Evolutionary conservation across 306 rosid species (phyloP), one percentile per base, ranked within the genome.

Genomic region (Senna tora): DNA sequence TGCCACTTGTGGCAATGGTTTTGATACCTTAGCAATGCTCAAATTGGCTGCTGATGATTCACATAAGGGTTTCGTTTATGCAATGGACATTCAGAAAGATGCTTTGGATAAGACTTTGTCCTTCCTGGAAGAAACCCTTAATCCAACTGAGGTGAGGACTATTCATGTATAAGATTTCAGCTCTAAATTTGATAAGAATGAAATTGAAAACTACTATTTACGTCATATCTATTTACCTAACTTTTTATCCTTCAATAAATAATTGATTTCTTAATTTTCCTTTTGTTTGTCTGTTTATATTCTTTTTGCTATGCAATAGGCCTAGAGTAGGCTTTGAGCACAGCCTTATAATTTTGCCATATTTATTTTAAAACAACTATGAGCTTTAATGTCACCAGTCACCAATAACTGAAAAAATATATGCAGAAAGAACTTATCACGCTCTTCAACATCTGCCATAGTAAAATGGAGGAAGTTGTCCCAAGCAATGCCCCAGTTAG

Each of bases 1-100:
- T 82, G 96, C 97, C 70, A 93, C 98, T 53, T 93, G 91, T 70
- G 97, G 98, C 63, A 93, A 93, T 76, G 98, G 96, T 51, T 80
- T 78, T 79, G 97, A 93, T 78, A 86, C 98, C 61, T 88, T 89
- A 66, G 89, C 79, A 34, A 78, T 91, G 96, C 82, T 86, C 68
- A 82, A 83, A 83, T 83, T 93, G 91, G 97, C 91, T 12, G 79
- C 91, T 53, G 96, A 85, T 82, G 89, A 84, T 75, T 85, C 88
- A 6, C 83, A 72, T 17, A 28, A 71, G 33, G 96, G 89, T 15
- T 71, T 46, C 60, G 94, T 89, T 61, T 93, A 87, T 69, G 96
- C 88, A 7, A 80, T 86, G 62, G 98, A 87, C 59, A 77, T 93
- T 80, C 96, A 93, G 74, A 85, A 87, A 77, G 97, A 79, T 67